Evolutionary conservation across 768 basidiomycete species (phyloP).

Genomic region (Boletus reticulatus): DNA sequence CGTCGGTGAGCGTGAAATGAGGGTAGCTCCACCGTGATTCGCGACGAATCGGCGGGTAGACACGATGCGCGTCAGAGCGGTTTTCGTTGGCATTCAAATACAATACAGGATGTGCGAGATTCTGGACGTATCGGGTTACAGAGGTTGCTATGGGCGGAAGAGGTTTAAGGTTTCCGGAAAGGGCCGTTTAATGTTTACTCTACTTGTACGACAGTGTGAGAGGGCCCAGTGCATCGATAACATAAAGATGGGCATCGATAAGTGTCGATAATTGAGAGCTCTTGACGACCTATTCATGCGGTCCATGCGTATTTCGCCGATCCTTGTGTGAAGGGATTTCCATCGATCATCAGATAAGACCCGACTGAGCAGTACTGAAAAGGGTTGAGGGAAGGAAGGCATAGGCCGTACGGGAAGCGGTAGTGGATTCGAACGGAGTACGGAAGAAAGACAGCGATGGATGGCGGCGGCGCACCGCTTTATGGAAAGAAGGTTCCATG

Average conservation of each 20-base stretch:
- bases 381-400: background rate
- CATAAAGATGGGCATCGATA: background rate
- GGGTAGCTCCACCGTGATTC: constrained; percentile 12
- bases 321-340: background rate
- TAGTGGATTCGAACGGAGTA: constrained; percentile 2
- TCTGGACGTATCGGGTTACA: background rate
- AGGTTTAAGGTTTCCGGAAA: constrained; percentile 1
- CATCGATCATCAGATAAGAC: constrained; percentile 15
- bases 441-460: background rate
- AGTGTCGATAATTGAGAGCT: background rate
- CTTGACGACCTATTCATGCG: background rate
- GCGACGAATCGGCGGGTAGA: constrained; percentile 1
- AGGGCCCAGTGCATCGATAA: background rate
- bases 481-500: constrained; percentile 10
- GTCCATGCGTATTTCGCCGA: background rate
- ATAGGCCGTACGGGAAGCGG: too few relatives aligned
- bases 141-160: constrained; percentile 4
- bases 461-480: constrained; percentile 5
- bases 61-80: background rate
- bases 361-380: background rate
- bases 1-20: too few relatives aligned
- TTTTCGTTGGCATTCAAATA: background rate
- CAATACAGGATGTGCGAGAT: background rate
- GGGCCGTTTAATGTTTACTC: background rate
- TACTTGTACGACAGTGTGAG: background rate